phyloP scores from a whole-genome alignment of 148 eudicot genomes.

The Camellia lanceoleosa region DNA sequence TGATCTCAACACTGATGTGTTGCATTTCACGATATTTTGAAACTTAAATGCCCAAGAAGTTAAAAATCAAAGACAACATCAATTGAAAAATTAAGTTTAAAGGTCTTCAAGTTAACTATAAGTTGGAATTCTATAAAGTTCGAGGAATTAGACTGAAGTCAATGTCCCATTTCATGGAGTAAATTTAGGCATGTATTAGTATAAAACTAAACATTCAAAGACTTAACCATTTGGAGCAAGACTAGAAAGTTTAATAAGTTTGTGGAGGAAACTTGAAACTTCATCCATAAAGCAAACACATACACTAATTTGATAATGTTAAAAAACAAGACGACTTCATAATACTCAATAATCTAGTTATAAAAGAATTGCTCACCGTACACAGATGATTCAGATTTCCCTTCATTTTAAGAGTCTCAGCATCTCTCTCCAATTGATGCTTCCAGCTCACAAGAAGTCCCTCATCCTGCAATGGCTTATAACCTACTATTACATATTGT shows the following conservation, averaged over 20 bases:
- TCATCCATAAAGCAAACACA: background rate
- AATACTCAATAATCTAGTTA: background rate
- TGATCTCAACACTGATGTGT: background rate
- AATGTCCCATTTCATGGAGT: too few relatives aligned
- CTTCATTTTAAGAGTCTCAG: conserved; percentile 86
- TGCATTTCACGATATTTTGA: background rate
- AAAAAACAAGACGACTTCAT: background rate
- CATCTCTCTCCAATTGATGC: conserved; percentile 82
- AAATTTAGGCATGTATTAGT: too few relatives aligned
- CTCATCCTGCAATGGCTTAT: conserved; percentile 67
- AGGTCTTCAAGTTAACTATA: background rate
- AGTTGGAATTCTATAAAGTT: background rate
- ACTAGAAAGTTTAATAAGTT: background rate
- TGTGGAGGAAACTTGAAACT: background rate
- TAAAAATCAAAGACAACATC: background rate
- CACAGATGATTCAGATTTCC: conserved; percentile 77
- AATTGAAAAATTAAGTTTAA: too few relatives aligned
- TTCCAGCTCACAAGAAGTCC: conserved; percentile 80
- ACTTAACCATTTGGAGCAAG: background rate
- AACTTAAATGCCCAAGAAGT: background rate
- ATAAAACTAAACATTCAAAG: background rate
- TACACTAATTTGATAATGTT: background rate
- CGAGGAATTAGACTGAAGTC: background rate
- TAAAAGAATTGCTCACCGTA: conserved; percentile 53
- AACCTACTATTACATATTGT: conserved; percentile 6